A percentile compares a stretch with the other conserved stretches of the same genome.
These are phyloP conservation scores for Graphium sp. DNA, from an alignment of 2,329 filamentous ascomycete species.

Conservation along the genomic window DNA sequence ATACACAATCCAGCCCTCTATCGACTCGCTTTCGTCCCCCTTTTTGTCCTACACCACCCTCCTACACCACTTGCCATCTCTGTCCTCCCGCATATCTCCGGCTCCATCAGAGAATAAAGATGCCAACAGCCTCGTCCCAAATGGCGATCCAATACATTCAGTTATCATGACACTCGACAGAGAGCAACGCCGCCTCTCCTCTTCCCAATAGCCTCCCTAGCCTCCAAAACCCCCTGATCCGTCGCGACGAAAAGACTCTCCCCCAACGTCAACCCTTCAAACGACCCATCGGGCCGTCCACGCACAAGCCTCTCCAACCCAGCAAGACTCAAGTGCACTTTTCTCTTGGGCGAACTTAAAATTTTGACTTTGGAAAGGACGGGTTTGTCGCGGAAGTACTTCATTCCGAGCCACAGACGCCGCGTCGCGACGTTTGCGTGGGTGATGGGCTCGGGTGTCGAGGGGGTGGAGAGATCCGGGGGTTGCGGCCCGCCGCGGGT, in stretches of 20 bases:
- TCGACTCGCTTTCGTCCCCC: not conserved
- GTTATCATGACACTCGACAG: conserved; percentile 45
- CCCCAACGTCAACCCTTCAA: conserved; percentile 61
- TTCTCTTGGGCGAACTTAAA: conserved; percentile 59
- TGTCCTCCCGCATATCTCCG: too few species aligned
- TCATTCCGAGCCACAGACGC: conserved; percentile 75
- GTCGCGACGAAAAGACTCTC: conserved; percentile 73
- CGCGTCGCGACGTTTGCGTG: conserved; percentile 54
- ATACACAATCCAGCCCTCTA: not conserved
- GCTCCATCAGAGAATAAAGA: too few species aligned
- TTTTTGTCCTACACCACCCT: not conserved
- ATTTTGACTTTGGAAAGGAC: conserved; percentile 52
- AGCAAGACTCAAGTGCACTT: conserved; percentile 46
- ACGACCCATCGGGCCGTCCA: conserved; percentile 45
- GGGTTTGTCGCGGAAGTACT: conserved; percentile 74
- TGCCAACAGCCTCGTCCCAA: too few species aligned
- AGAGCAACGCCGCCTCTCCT: conserved; percentile 67
- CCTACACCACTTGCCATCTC: not conserved
- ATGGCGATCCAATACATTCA: too few species aligned
- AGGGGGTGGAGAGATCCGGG: conserved; percentile 27
- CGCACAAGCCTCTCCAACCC: conserved; percentile 49
- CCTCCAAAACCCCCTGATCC: conserved; percentile 62
- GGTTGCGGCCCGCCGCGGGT: conserved; percentile 49
- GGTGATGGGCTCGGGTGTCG: conserved; percentile 41
- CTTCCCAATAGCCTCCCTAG: conserved; percentile 65